Evolutionary conservation across 495 filamentous ascomycete genomes (phyloP).

Genomic region (Penicillium parvum): DNA sequence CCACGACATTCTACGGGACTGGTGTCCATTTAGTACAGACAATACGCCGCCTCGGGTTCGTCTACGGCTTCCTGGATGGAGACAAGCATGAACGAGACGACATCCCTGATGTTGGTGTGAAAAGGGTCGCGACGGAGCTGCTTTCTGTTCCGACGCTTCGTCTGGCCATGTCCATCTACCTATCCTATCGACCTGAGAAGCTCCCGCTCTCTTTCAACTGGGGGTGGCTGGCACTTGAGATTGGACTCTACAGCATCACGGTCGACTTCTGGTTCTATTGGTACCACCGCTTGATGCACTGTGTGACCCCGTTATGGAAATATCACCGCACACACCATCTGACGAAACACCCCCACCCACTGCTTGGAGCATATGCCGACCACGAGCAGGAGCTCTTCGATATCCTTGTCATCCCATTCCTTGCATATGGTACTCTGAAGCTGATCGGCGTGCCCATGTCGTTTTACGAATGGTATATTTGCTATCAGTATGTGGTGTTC

Average conservation of each 20-base stretch:
- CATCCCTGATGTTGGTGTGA: conserved; percentile 24
- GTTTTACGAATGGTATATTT: conserved; percentile 31
- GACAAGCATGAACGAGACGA: conserved; percentile 28
- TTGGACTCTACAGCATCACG: conserved; percentile 24
- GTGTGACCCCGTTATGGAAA: conserved; percentile 19
- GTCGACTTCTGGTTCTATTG: conserved; percentile 32
- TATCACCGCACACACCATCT: conserved; percentile 27
- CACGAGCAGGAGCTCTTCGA: conserved; percentile 30
- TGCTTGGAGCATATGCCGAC: conserved; percentile 27
- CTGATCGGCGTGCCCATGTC: conserved; percentile 22
- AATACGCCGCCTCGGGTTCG: conserved; percentile 23
- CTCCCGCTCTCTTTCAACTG: conserved; percentile 13
- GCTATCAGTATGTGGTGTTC: conserved; percentile 28
- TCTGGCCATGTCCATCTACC: conserved; percentile 21
- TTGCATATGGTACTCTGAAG: conserved; percentile 23
- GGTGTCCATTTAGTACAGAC: conserved; percentile 26
- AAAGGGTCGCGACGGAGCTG: conserved; percentile 21
- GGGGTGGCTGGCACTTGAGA: conserved; percentile 24
- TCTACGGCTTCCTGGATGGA: conserved; percentile 26
- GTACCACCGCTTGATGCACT: conserved; percentile 29
- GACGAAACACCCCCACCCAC: conserved; percentile 27
- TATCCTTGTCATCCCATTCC: conserved; percentile 24
- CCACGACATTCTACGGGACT: conserved; percentile 21
- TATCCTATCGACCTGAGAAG: conserved; percentile 36
- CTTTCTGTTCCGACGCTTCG: conserved; percentile 22